Conservation (phyloP, 2,329 filamentous ascomycete species). For the Talaromyces sp. region DNA sequence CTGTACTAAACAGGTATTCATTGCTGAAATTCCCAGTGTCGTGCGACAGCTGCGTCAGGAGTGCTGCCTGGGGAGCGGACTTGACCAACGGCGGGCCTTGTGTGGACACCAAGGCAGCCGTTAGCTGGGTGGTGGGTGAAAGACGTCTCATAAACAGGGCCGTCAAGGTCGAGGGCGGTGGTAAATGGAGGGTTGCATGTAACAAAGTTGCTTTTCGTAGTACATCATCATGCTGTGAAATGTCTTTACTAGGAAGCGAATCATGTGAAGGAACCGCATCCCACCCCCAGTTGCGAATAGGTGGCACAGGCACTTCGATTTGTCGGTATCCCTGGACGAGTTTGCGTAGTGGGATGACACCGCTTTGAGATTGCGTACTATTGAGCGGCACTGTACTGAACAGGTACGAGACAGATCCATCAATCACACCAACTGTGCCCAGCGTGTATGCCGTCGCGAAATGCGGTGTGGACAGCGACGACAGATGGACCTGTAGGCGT, state of each 20-base stretch:
- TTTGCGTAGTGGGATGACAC: constrained; percentile 68
- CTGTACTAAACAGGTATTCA: constrained; percentile 87
- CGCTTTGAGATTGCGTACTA: constrained; percentile 63
- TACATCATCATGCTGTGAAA: constrained; percentile 12
- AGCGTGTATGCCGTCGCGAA: constrained; percentile 94
- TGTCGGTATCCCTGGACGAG: constrained; percentile 80
- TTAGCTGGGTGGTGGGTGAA: constrained; percentile 71
- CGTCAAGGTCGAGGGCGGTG: constrained; percentile 77
- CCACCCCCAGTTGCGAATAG: constrained; percentile 29
- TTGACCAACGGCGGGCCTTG: constrained; percentile 37
- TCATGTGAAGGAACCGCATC: constrained; percentile 23
- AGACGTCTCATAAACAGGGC: constrained; percentile 77
- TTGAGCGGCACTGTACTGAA: constrained; percentile 81
- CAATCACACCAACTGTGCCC: constrained; percentile 82
- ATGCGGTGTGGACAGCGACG: constrained; percentile 84
- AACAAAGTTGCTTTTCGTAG: constrained; percentile 38
- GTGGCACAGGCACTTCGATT: constrained; percentile 48
- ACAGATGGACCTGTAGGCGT: constrained; percentile 79
- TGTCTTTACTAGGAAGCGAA: constrained; percentile 60
- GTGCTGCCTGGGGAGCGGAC: constrained; percentile 41
- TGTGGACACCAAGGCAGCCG: constrained; percentile 57
- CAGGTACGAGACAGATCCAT: constrained; percentile 95
- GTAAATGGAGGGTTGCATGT: constrained; percentile 43
- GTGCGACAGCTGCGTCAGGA: constrained; percentile 52
- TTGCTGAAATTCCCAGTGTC: constrained; percentile 83